These are phyloP conservation scores for Xylaria nigripes DNA, from an alignment of 495 filamentous ascomycete genomes.

Conservation along the genomic window DNA sequence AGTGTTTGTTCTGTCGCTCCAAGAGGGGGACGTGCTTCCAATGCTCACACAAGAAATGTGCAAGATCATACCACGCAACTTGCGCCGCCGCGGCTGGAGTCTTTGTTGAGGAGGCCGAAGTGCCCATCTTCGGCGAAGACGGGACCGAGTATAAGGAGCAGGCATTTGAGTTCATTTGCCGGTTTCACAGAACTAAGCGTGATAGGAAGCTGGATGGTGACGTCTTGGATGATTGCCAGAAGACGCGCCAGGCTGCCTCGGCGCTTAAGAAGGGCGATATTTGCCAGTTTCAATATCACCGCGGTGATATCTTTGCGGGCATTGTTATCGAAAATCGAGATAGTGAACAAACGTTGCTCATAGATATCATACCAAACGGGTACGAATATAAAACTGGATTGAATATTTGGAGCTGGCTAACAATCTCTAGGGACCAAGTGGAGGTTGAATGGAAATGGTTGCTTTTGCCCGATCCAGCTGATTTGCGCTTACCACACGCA, in stretches of 20 bases:
- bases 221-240: constrained; percentile 58
- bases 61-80: constrained; percentile 87
- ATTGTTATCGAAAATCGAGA: constrained; percentile 79
- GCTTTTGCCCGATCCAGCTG: constrained; percentile 54
- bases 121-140: constrained; percentile 84
- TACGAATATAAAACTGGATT: constrained; percentile 39
- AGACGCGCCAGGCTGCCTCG: constrained; percentile 59
- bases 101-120: constrained; percentile 73
- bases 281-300: constrained; percentile 81
- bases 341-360: constrained; percentile 62
- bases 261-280: constrained; percentile 65
- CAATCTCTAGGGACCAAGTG: constrained; percentile 41
- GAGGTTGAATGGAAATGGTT: constrained; percentile 77
- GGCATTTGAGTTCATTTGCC: constrained; percentile 85
- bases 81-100: constrained; percentile 90
- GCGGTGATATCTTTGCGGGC: constrained; percentile 82
- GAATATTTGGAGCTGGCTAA: constrained; percentile 16
- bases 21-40: constrained; percentile 94
- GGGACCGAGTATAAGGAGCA: constrained; percentile 83
- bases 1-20: constrained; percentile 89
- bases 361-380: constrained; percentile 85
- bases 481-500: constrained; percentile 55
- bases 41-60: constrained; percentile 92
- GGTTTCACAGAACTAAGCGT: constrained; percentile 84
- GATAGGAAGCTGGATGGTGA: constrained; percentile 60